Base-by-base conservation (phyloP, 2,329 filamentous ascomycete genomes). In the Pseudogymnoascus sp. region DNA sequence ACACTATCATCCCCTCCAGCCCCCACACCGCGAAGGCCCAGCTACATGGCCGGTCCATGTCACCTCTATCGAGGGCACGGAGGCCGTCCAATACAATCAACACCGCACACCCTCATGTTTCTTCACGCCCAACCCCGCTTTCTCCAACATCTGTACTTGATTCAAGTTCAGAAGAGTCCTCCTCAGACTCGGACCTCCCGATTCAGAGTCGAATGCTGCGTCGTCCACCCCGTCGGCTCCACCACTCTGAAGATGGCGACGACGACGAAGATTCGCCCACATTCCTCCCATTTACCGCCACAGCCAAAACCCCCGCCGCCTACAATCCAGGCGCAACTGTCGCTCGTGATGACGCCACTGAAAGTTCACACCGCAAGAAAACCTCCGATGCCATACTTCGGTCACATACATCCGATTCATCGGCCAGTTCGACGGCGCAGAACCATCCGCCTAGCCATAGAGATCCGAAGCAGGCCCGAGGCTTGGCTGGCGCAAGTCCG, bases 371-470 rank as follows among this genome's bases (percentile, higher is more conserved):
- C 53, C 65, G 15, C 42, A 66, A 63, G 44, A 71, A 71, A 40
- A 36, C 64, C 2, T 59, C 64, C 21, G 69, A 71, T 36, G 17
- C 64, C 3, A 65, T 63, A 11, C 64, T 69, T 21, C 70, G 70
- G 65, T 73, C 71, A 21, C 71, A 72, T 64, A 85, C 83, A 1
- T 86, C 83, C 0, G 84, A 89, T 68, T 89, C 87, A 0, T 87
- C 87, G 2, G 77, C 79, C 0, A 80, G 82, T 65, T 86, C 83
- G 19, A 62, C 67, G 1, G 65, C 70, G 8, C 68, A 66, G 13
- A 62, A 44, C 67, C 2, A 66, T 64, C 61, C 66, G 67, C 23
- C 66, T 65, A 21, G 64, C 65, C n/a, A 60, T n/a, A 61, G 40
- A 62, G 65, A 68, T 26, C 63, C 62, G n/a, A 63, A 63, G 42